Evolutionary conservation across 345 rosid species (phyloP).

Genomic region (Linum usitatissimum): DNA sequence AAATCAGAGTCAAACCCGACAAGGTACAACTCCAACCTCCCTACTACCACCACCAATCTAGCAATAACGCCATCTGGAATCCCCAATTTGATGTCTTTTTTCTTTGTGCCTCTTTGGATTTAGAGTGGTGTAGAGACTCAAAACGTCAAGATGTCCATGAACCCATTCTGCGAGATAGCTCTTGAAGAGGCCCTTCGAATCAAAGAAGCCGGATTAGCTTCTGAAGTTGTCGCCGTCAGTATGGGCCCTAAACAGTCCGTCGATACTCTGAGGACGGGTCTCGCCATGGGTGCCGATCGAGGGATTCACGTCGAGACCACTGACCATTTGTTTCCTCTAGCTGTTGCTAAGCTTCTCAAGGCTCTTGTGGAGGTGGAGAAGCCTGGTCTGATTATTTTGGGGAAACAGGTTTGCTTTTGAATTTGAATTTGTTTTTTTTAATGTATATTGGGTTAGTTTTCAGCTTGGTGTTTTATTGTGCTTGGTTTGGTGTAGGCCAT

Average conservation of each 20-base stretch:
- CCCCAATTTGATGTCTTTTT: not conserved
- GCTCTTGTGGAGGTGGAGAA: slow-evolving; percentile 65
- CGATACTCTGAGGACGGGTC: slow-evolving; percentile 81
- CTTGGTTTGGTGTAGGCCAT: slow-evolving; percentile 48
- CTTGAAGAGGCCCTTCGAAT: slow-evolving; percentile 81
- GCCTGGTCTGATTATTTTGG: slow-evolving; percentile 68
- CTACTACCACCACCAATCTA: not conserved
- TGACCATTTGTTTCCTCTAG: slow-evolving; percentile 41
- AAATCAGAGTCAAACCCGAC: slow-evolving; percentile 88
- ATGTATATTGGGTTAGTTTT: not conserved
- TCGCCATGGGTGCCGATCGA: slow-evolving; percentile 95
- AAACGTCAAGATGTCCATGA: slow-evolving; percentile 97
- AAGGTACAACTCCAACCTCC: slow-evolving; percentile 35
- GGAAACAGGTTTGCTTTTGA: slow-evolving; percentile 57
- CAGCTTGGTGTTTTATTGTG: not conserved
- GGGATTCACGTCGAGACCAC: slow-evolving; percentile 63
- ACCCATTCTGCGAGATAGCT: slow-evolving; percentile 94
- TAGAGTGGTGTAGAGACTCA: slow-evolving; percentile 88
- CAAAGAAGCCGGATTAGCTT: slow-evolving; percentile 71
- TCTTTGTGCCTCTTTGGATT: not conserved
- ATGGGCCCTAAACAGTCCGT: slow-evolving; percentile 64
- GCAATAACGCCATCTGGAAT: not conserved
- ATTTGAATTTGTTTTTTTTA: not conserved
- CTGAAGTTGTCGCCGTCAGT: slow-evolving; percentile 71
- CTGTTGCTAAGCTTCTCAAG: slow-evolving; percentile 71